Evolutionary conservation across 495 filamentous ascomycete genomes (phyloP).

Genomic region (Massariosphaeria phaeospora): DNA sequence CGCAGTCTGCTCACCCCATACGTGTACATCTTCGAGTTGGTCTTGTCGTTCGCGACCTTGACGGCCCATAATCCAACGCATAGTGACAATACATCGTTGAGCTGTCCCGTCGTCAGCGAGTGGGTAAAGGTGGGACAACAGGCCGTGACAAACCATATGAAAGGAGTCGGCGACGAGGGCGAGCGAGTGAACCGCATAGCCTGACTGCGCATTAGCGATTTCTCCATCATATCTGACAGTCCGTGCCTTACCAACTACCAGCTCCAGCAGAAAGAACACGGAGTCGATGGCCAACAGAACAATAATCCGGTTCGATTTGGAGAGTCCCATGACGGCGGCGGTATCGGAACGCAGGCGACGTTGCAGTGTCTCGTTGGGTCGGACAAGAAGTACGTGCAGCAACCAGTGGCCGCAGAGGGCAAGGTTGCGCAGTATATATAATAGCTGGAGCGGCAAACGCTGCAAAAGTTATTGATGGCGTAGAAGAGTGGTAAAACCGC

Average conservation of each 20-base stretch:
- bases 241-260: constrained; percentile 60
- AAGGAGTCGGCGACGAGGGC: constrained; percentile 95
- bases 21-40: constrained; percentile 80
- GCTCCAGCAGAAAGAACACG: constrained; percentile 82
- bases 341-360: constrained; percentile 23
- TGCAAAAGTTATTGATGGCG: too few relatives aligned
- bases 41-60: constrained; percentile 70
- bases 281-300: constrained; percentile 88
- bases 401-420: too few relatives aligned
- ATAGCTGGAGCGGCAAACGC: too few relatives aligned
- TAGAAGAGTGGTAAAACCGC: too few relatives aligned
- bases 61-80: constrained; percentile 94
- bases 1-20: constrained; percentile 66
- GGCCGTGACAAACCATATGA: constrained; percentile 67
- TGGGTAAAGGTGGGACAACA: not conserved
- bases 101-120: constrained; percentile 41
- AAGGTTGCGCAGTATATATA: too few relatives aligned
- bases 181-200: constrained; percentile 81
- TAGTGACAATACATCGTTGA: constrained; percentile 95
- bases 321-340: constrained; percentile 66
- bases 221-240: not conserved
- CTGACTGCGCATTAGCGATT: constrained; percentile 36
- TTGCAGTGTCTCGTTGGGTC: too few relatives aligned
- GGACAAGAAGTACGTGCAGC: too few relatives aligned
- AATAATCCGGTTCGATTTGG: constrained; percentile 85